Base-by-base conservation (phyloP, 805 yeast genomes). In the Wickerhamomyces xylosicus region DNA sequence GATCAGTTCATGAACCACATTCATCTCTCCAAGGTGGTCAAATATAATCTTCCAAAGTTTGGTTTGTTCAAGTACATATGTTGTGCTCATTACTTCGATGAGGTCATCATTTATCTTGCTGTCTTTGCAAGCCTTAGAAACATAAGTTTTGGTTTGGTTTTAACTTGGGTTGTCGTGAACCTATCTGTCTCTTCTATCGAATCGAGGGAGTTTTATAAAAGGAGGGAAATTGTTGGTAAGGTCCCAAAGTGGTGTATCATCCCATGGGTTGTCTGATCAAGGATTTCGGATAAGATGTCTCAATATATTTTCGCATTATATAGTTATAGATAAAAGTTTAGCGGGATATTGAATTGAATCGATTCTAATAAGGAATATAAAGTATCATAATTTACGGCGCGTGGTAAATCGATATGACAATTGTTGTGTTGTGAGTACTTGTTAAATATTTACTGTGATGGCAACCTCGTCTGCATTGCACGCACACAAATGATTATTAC, bases 71-170 rank as follows among this genome's bases (percentile, higher is more conserved):
- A 56, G 33, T 54, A 54, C n/a, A 63, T 71, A 2, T 62, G 75
- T 15, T 73, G 80, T 47, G 81, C 90, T 0, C 94, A 83, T 55
- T 83, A 82, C 48, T 59, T 77, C 16, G 80, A 79, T 53, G 94
- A 83, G 51, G 60, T 78, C 6, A 20, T 69, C 28, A 67, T 83
- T 2, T 83, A 83, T 47, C 35, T 61, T 0, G 50, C 69, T 1
- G 46, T 63, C 9, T 48, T 22, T 41, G 43, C 43, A 35, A 41
- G 46, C 9, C n/a, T 50, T 9, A 37, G 37, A 25, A 52, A 49
- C 29, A 25, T 32, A 11, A 48, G 49, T 25, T 47, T 50, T 38
- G 44, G 31, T 39, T 44, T 35, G 17, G 49, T 35, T 27, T 41
- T 50, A 37, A 41, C 53, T 3, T 64, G 66, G 60, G 60, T 60